These are phyloP conservation scores for Cicer pinnatifidum DNA, from an alignment of 306 rosid species.

Conservation along the genomic window DNA sequence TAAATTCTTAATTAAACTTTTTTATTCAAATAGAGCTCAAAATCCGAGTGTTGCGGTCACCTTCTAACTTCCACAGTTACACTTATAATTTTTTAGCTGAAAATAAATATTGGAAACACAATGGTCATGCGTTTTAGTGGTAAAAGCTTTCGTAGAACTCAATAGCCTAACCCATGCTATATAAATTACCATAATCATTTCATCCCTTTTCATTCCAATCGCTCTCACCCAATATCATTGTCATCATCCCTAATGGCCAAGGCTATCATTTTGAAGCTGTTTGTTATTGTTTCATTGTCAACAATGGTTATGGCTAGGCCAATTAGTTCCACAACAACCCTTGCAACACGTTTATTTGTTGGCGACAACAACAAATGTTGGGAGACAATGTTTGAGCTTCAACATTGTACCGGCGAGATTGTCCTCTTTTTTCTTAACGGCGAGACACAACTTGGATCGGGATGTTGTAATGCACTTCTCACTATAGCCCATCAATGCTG, in stretches of 20 bases:
- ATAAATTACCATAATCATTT: background rate
- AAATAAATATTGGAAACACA: no score
- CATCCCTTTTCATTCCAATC: background rate
- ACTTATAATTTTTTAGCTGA: no score
- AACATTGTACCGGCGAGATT: constrained; percentile 32
- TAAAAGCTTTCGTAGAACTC: no score
- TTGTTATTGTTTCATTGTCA: background rate
- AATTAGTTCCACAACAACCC: background rate
- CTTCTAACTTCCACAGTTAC: no score
- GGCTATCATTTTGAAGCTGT: constrained; percentile 35
- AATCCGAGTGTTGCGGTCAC: no score
- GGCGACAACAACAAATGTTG: constrained; percentile 32
- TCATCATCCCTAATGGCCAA: background rate
- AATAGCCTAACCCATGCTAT: no score
- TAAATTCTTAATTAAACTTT: no score
- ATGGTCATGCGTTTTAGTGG: no score
- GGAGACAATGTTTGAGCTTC: constrained; percentile 35
- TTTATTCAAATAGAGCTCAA: no score
- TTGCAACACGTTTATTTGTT: constrained; percentile 11
- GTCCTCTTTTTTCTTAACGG: constrained; percentile 33
- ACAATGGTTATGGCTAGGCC: background rate
- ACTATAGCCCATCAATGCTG: constrained; percentile 50
- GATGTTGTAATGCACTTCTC: constrained; percentile 44
- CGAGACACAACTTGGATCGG: constrained; percentile 39
- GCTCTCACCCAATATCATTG: no score